Evolutionary conservation across 176 grass and related monocot species (phyloP).

Genomic region (Zea luxurians): DNA sequence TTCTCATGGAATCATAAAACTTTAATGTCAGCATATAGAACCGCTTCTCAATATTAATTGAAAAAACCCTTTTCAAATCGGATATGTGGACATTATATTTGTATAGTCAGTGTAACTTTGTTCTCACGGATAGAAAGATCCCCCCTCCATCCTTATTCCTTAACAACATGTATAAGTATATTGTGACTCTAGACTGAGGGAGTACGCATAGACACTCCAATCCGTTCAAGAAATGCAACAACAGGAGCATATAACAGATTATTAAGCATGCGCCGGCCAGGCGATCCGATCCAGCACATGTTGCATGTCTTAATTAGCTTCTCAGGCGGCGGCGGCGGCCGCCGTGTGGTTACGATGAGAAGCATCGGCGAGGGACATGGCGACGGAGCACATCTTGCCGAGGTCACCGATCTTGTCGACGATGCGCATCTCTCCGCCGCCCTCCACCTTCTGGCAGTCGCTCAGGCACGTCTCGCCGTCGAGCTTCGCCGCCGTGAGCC

Average conservation of each 20-base stretch:
- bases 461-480: slow-evolving; percentile 51
- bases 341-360: background rate
- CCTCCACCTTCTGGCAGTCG: slow-evolving; percentile 34
- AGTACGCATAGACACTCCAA: background rate
- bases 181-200: background rate
- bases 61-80: too few relatives aligned
- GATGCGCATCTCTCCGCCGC: slow-evolving; percentile 32
- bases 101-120: too few relatives aligned
- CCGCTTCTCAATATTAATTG: too few relatives aligned
- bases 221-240: background rate
- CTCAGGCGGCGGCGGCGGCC: too few relatives aligned
- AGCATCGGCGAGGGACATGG: slow-evolving; percentile 40
- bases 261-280: too few relatives aligned
- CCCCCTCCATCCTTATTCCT: background rate
- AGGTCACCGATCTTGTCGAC: slow-evolving; percentile 43
- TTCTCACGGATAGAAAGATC: background rate
- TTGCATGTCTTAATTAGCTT: too few relatives aligned
- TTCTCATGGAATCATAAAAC: too few relatives aligned
- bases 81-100: too few relatives aligned
- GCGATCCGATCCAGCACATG: too few relatives aligned
- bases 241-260: too few relatives aligned
- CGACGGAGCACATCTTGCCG: slow-evolving; percentile 46
- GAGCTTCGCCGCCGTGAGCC: slow-evolving; percentile 42
- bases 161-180: background rate
- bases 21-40: too few relatives aligned